Conservation (phyloP, 129 eudicot genomes). For the Heracleum sosnowskyi region DNA sequence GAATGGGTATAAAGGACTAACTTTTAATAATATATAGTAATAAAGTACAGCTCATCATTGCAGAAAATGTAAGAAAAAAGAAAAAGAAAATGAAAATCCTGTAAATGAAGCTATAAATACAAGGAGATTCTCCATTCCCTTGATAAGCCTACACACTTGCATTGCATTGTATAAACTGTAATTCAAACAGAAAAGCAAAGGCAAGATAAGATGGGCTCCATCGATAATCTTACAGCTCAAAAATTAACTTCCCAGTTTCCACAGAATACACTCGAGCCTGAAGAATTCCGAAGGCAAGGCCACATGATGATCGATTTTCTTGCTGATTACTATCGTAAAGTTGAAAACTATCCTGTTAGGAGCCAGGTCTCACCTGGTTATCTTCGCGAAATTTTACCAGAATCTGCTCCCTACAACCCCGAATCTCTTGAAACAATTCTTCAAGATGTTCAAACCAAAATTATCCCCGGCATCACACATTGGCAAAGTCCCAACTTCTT, state of each 20-base stretch:
- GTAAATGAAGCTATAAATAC: not conserved
- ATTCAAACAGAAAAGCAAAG: not conserved
- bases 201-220: not conserved
- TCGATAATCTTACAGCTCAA: not conserved
- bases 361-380: slow-evolving; percentile 34
- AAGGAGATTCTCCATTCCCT: not conserved
- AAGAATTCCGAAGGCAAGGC: slow-evolving; percentile 32
- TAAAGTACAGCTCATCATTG: not conserved
- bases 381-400: slow-evolving; percentile 17
- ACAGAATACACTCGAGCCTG: slow-evolving; percentile 27
- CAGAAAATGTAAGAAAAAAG: not conserved
- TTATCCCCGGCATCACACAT: slow-evolving; percentile 34
- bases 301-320: slow-evolving; percentile 32
- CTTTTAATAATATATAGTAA: too few species aligned
- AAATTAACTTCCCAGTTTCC: not conserved
- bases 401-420: slow-evolving; percentile 23
- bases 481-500: slow-evolving; percentile 44
- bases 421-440: slow-evolving; percentile 31
- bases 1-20: not conserved
- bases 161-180: not conserved
- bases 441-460: slow-evolving; percentile 21
- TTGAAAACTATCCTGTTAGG: slow-evolving; percentile 27
- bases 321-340: slow-evolving; percentile 28
- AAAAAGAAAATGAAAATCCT: not conserved
- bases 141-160: not conserved